Conservation (phyloP, 169 alveolate species). For the Perkinsus marinus region DNA sequence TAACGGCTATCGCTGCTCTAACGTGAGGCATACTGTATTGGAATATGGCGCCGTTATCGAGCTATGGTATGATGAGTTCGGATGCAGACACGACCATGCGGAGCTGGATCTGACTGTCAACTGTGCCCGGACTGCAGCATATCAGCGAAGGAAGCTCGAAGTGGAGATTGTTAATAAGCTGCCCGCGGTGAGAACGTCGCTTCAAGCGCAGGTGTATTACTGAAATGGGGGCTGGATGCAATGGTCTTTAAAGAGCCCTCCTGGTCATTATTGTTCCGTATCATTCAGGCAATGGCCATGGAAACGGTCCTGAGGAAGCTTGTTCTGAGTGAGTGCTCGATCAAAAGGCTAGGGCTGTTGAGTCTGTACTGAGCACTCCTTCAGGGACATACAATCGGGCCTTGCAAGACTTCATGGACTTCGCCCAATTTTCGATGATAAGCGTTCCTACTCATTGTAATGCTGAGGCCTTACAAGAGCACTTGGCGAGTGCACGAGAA, state of each 20-base stretch:
- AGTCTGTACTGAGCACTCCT: neutral
- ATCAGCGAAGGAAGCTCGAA: neutral
- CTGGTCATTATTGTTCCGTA: too few relatives aligned
- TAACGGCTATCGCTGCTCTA: neutral
- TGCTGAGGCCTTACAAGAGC: too few relatives aligned
- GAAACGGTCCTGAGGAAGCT: neutral
- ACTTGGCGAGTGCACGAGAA: too few relatives aligned
- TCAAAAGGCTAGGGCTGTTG: neutral
- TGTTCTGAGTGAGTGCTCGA: neutral
- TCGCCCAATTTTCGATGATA: neutral
- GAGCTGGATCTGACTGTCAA: neutral
- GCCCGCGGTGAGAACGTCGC: neutral
- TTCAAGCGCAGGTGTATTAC: neutral
- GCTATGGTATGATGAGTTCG: too few relatives aligned
- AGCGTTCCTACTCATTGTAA: neutral
- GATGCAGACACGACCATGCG: neutral
- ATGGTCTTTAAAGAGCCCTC: too few relatives aligned
- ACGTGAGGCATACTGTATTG: neutral
- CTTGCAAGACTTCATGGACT: neutral
- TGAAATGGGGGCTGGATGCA: too few relatives aligned
- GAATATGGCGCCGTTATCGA: too few relatives aligned
- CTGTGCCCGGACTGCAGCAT: neutral
- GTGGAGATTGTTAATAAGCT: neutral
- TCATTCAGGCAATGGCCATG: neutral
- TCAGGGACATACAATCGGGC: neutral